phyloP scores from a whole-genome alignment of 2,329 filamentous ascomycete species.

The Biscogniauxia mediterranea region DNA sequence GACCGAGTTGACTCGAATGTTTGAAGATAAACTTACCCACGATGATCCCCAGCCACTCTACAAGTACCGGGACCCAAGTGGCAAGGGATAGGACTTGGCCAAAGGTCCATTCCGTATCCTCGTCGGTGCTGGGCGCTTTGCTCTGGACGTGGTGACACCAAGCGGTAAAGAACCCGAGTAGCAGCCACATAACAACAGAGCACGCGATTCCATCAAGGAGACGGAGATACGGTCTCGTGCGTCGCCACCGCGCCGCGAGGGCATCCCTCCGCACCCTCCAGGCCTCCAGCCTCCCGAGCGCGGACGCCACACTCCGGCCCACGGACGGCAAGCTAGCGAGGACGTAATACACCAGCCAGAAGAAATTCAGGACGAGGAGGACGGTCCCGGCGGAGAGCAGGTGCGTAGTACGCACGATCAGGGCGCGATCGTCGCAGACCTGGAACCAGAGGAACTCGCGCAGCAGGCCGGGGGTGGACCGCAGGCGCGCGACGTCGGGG shows the following conservation, averaged over 20 bases:
- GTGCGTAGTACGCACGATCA: not conserved
- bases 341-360: not conserved
- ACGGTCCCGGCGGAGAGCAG: not conserved
- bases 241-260: not conserved
- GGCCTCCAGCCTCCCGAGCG: not conserved
- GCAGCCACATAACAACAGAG: not conserved
- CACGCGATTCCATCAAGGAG: not conserved
- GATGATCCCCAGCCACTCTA: not conserved
- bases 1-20: not conserved
- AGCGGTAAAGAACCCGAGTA: not conserved
- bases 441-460: not conserved
- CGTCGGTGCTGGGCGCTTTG: not conserved
- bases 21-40: not conserved
- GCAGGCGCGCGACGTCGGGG: no score
- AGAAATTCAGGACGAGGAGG: not conserved
- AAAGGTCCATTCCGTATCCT: not conserved
- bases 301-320: not conserved
- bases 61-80: constrained; percentile 1
- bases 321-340: not conserved
- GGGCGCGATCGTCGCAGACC: not conserved
- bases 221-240: not conserved
- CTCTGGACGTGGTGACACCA: not conserved
- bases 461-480: not conserved
- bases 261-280: not conserved
- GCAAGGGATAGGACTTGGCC: not conserved